A percentile compares a stretch with the other conserved stretches of the same genome.
Conservation (phyloP, 805 yeast species). For the Candida sithepensis region DNA sequence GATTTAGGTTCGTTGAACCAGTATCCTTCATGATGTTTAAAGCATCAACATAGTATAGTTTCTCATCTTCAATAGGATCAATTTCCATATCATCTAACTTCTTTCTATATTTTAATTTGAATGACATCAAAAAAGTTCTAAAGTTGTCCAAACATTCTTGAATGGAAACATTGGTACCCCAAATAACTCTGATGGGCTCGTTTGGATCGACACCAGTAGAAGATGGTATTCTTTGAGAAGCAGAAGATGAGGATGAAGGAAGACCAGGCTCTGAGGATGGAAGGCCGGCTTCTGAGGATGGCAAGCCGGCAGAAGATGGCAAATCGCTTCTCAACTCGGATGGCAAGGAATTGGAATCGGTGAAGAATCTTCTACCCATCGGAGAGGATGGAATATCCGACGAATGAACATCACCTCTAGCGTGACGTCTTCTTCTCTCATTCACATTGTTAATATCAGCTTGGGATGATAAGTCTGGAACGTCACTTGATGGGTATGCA, state of each 20-base stretch:
- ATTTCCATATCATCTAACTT: slow-evolving; percentile 38
- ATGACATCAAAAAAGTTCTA: slow-evolving; percentile 78
- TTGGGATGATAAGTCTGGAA: slow-evolving; percentile 30
- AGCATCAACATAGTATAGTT: slow-evolving; percentile 67
- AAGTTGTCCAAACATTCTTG: slow-evolving; percentile 80
- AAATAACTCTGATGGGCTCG: slow-evolving; percentile 86
- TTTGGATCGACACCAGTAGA: slow-evolving; percentile 37
- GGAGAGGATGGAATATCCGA: slow-evolving; percentile 70
- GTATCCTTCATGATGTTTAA: slow-evolving; percentile 70
- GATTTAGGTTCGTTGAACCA: slow-evolving; percentile 77
- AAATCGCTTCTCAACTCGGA: slow-evolving; percentile 21
- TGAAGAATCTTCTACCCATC: slow-evolving; percentile 56
- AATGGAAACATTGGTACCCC: slow-evolving; percentile 98
- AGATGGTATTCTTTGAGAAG: slow-evolving; percentile 19
- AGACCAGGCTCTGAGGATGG: slow-evolving; percentile 20
- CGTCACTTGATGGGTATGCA: slow-evolving; percentile 45
- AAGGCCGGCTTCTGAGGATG: slow-evolving; percentile 21
- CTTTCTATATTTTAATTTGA: slow-evolving; percentile 73
- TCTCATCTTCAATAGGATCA: slow-evolving; percentile 58
- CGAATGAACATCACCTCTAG: slow-evolving; percentile 77
- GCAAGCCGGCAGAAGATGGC: slow-evolving; percentile 4
- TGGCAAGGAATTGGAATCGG: slow-evolving; percentile 32
- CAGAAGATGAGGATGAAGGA: slow-evolving; percentile 15
- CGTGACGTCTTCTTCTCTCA: slow-evolving; percentile 43
- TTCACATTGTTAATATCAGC: slow-evolving; percentile 41